Evolutionary conservation across 768 basidiomycete species (phyloP).

Genomic region (Auriscalpium microsporum): DNA sequence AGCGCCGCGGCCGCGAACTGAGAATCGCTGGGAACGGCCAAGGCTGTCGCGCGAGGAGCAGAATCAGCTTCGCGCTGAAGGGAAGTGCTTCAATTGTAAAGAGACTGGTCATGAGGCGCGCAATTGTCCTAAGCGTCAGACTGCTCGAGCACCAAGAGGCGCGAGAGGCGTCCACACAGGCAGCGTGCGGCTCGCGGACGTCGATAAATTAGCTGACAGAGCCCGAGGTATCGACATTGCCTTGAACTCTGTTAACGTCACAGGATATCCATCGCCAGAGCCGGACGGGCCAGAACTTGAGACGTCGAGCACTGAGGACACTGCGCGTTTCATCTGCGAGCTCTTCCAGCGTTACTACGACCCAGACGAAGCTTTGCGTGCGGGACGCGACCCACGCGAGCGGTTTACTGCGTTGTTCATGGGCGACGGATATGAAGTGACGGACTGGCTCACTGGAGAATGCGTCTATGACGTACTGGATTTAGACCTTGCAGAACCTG

Average conservation of each 20-base stretch:
- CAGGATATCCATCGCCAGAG: not conserved
- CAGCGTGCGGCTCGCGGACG: not conserved
- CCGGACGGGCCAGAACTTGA: not conserved
- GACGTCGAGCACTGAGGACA: not conserved
- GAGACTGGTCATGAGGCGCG: not conserved
- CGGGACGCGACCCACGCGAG: not conserved
- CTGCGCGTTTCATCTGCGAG: not conserved
- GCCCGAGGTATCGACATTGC: not conserved
- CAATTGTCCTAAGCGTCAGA: not conserved
- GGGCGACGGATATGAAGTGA: not conserved
- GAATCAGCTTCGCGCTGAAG: not conserved
- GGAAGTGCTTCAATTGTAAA: not conserved
- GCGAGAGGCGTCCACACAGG: not conserved
- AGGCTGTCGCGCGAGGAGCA: not conserved
- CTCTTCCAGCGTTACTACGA: not conserved
- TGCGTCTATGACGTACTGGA: not conserved
- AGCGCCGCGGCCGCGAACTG: too few relatives aligned
- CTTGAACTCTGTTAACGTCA: not conserved
- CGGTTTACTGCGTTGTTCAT: not conserved
- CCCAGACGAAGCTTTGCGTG: not conserved
- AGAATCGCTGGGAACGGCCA: too few relatives aligned
- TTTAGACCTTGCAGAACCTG: not conserved
- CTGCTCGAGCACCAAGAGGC: not conserved
- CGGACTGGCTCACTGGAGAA: not conserved
- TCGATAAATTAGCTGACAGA: not conserved